A percentile compares a stretch with the other conserved stretches of the same genome.
phyloP scores from a whole-genome alignment of 805 yeast species.

The Ogataea allantospora region DNA sequence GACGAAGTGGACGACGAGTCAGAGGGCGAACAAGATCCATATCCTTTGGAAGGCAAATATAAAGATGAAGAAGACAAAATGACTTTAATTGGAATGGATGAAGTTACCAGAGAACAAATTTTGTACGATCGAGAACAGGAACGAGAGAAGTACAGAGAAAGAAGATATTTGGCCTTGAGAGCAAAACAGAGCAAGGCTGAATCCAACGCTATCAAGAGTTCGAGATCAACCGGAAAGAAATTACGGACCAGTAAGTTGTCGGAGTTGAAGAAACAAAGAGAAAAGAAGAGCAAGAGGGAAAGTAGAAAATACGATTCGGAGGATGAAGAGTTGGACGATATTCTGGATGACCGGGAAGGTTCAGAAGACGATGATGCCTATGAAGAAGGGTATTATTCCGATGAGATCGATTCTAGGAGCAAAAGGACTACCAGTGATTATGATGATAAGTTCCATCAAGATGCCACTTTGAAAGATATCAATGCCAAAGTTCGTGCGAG shows the following conservation, averaged over 20 bases:
- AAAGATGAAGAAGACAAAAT: slow-evolving; percentile 77
- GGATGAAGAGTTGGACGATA: slow-evolving; percentile 42
- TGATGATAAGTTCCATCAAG: slow-evolving; percentile 36
- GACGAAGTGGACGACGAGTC: slow-evolving; percentile 34
- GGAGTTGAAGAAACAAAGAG: slow-evolving; percentile 38
- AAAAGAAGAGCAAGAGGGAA: slow-evolving; percentile 33
- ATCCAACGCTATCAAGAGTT: slow-evolving; percentile 32
- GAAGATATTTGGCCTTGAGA: slow-evolving; percentile 79
- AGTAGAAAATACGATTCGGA: slow-evolving; percentile 21
- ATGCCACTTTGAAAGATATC: slow-evolving; percentile 59
- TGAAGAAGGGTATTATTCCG: slow-evolving; percentile 32
- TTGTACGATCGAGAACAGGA: slow-evolving; percentile 92
- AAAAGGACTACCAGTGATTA: slow-evolving; percentile 44
- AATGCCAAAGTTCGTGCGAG: slow-evolving; percentile 70
- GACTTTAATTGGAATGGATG: slow-evolving; percentile 70
- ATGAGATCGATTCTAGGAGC: slow-evolving; percentile 27
- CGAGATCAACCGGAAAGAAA: slow-evolving; percentile 24
- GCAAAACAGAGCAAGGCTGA: slow-evolving; percentile 54
- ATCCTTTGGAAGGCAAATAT: slow-evolving; percentile 91
- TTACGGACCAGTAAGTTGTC: slow-evolving; percentile 35
- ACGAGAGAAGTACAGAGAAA: slow-evolving; percentile 83
- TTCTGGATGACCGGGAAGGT: slow-evolving; percentile 29
- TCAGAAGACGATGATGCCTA: slow-evolving; percentile 43
- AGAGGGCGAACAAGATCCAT: slow-evolving; percentile 61
- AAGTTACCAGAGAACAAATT: slow-evolving; percentile 86